A percentile compares a stretch with the other conserved stretches of the same genome.
Evolutionary conservation across 225 moss, liverwort and hornwort genomes (phyloP).

Genomic region (Marchantia polymorpha): DNA sequence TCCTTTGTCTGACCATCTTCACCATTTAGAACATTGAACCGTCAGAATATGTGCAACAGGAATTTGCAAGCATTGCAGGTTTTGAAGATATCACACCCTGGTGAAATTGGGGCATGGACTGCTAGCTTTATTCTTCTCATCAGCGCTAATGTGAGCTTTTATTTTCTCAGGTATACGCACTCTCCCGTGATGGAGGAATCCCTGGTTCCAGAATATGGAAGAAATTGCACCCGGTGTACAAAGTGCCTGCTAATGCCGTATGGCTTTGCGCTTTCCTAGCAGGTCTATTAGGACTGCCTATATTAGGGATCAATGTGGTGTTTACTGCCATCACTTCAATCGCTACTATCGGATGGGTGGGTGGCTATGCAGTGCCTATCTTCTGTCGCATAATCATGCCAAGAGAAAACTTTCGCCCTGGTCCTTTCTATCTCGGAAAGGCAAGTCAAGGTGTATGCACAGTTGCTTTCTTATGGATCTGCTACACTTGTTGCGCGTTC

Average conservation of each 20-base stretch:
- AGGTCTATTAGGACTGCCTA: slow-evolving; percentile 64
- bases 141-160: background rate
- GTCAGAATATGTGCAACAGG: too few species aligned
- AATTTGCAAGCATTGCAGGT: too few species aligned
- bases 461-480: slow-evolving; percentile 69
- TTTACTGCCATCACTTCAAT: slow-evolving; percentile 82
- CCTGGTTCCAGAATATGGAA: slow-evolving; percentile 62
- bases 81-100: background rate
- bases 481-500: slow-evolving; percentile 62
- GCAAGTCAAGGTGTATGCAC: slow-evolving; percentile 66
- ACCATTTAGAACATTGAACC: too few species aligned
- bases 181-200: slow-evolving; percentile 80
- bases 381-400: slow-evolving; percentile 70
- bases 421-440: slow-evolving; percentile 63
- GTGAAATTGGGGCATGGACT: background rate
- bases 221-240: slow-evolving; percentile 58
- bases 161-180: slow-evolving; percentile 61
- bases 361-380: slow-evolving; percentile 84
- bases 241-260: slow-evolving; percentile 85
- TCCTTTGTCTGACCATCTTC: background rate
- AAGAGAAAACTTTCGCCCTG: slow-evolving; percentile 57
- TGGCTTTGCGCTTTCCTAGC: slow-evolving; percentile 57
- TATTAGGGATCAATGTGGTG: slow-evolving; percentile 68
- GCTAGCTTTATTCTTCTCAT: background rate
- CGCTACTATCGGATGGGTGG: slow-evolving; percentile 86